Evolutionary conservation across 1,284 basidiomycete species (phyloP), one percentile per base, ranked within the genome.

Genomic region (Xerocomus nothofagi): DNA sequence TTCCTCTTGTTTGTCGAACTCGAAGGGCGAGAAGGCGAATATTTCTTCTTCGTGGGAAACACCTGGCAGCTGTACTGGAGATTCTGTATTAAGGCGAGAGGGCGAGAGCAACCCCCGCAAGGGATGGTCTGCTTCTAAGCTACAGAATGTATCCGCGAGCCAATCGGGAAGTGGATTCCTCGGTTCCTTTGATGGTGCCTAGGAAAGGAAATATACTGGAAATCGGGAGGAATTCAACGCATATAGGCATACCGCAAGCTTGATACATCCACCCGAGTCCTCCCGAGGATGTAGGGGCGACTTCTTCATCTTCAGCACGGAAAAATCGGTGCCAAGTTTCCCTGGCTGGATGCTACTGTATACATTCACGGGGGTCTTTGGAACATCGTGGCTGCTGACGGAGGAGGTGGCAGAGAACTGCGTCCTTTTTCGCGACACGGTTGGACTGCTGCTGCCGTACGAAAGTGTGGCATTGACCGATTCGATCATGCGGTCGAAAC

Each of bases 401-500:
- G 78, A 78, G n/a, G 78, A 75, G 1, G 77, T 77, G 11, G 69
- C 63, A 9, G 71, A 70, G 15, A 76, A 78, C 39, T 61, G 57
- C 20, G 67, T 58, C 31, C 71, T 62, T 32, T 70, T 68, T 44
- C 51, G 58, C n/a, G 53, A 51, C 17, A 51, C 60, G 33, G 54
- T 52, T 3, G 67, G 55, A 14, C 60, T 47, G 27, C 45, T 50
- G 26, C 44, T 52, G 36, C 51, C 38, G 44, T 47, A 60, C 3
- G 63, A 60, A 40, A 72, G 67, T 21, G 73, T 66, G 23, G 71
- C 54, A 46, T 77, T 74, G 67, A 85, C 78, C 4, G 76, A 73
- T 43, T 79, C 73, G 20, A 86, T 70, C 85, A 88, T 86, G 38
- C 72, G 72, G 61, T 88, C 84, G 55, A 79, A 86, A 30, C 77